These are phyloP conservation scores for Uromyces viciae-fabae DNA, from an alignment of 1,284 basidiomycete species.

Conservation along the genomic window DNA sequence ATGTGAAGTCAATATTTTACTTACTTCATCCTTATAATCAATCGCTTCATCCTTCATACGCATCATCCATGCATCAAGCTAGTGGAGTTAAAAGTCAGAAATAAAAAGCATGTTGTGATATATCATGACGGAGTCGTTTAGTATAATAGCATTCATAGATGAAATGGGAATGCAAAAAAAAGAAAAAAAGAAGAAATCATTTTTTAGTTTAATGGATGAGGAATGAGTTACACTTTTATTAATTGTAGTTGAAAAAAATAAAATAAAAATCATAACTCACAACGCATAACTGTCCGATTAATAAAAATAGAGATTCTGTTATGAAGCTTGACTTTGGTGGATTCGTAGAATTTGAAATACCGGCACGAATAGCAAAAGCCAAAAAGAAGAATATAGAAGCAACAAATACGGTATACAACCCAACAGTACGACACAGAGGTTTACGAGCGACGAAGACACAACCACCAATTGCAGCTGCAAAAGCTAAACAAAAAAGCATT, in stretches of 20 bases:
- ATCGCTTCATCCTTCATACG: conserved; percentile 24
- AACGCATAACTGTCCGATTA: conserved; percentile 24
- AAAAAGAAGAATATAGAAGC: conserved; percentile 21
- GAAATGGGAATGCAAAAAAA: not conserved
- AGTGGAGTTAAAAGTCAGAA: not conserved
- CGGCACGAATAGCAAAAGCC: conserved; percentile 36
- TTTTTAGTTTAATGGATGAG: not conserved
- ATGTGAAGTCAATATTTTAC: no score
- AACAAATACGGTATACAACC: conserved; percentile 9
- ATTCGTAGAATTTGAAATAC: conserved; percentile 11
- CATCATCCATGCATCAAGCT: conserved; percentile 37
- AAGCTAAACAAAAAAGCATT: conserved; percentile 39
- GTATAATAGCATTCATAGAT: not conserved
- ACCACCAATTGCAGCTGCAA: not conserved
- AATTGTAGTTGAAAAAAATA: no score
- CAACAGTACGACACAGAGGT: conserved; percentile 6
- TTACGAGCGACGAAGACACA: conserved; percentile 6
- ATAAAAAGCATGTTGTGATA: not conserved
- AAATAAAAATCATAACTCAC: not conserved
- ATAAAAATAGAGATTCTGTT: conserved; percentile 26
- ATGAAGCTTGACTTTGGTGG: conserved; percentile 28
- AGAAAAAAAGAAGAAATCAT: no score
- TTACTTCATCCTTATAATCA: conserved; percentile 17
- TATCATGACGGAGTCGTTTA: no score
- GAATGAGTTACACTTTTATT: no score